A percentile compares a stretch with the other conserved stretches of the same genome.
phyloP scores from a whole-genome alignment of 257 asterid species.

The Capsicum baccatum region DNA sequence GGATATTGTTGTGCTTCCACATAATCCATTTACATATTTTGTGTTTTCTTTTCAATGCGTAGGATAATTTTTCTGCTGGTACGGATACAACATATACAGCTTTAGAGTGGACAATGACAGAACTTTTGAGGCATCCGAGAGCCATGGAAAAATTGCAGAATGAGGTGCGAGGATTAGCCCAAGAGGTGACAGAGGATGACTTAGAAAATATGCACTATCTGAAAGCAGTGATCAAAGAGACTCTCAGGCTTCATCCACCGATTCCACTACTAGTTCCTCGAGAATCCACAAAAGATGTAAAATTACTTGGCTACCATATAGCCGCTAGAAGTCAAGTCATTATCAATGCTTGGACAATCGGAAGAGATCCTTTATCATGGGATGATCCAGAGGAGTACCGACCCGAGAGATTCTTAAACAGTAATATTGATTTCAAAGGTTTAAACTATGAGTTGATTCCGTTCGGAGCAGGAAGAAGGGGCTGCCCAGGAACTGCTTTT shows the following conservation, averaged over 20 bases:
- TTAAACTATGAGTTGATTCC: constrained; percentile 53
- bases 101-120: constrained; percentile 53
- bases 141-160: constrained; percentile 38
- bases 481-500: constrained; percentile 53
- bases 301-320: constrained; percentile 50
- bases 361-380: constrained; percentile 53
- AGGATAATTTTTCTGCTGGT: constrained; percentile 62
- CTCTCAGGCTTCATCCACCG: constrained; percentile 54
- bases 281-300: constrained; percentile 46
- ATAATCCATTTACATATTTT: too few relatives aligned
- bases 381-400: constrained; percentile 48
- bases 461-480: constrained; percentile 65
- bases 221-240: constrained; percentile 54
- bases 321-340: constrained; percentile 41
- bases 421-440: constrained; percentile 45
- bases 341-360: constrained; percentile 58
- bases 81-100: constrained; percentile 46
- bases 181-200: constrained; percentile 44
- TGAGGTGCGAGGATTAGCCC: constrained; percentile 41
- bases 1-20: not conserved
- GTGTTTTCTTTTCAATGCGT: not conserved
- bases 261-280: constrained; percentile 51
- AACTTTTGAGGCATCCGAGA: constrained; percentile 34
- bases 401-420: constrained; percentile 55
- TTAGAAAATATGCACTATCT: constrained; percentile 49